Percentiles rank a stretch among this genome's conserved stretches.
Conservation (phyloP, 176 grass and related monocot species). For the Avena sativa region DNA sequence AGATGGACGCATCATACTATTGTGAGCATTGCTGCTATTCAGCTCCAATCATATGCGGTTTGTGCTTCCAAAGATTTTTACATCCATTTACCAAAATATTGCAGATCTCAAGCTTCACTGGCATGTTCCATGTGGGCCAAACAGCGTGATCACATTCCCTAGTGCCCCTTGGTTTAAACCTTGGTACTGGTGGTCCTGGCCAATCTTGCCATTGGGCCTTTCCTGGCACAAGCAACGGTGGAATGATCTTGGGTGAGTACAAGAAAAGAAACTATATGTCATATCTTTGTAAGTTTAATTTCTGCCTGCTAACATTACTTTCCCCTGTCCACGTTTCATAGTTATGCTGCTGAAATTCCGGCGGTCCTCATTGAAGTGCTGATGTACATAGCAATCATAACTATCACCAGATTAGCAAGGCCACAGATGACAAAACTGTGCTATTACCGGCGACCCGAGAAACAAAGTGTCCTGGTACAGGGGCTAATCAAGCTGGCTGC, state of each 20-base stretch:
- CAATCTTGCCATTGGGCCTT: conserved; percentile 87
- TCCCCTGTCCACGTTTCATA: conserved; percentile 40
- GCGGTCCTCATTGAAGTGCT: conserved; percentile 72
- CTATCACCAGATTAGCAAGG: conserved; percentile 65
- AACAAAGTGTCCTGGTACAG: conserved; percentile 63
- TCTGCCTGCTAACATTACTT: conserved; percentile 23
- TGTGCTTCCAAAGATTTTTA: conserved; percentile 27
- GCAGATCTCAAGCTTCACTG: conserved; percentile 92
- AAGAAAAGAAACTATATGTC: not conserved
- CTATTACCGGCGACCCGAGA: conserved; percentile 77
- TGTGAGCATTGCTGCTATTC: conserved; percentile 55
- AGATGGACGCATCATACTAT: conserved; percentile 99
- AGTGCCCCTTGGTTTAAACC: conserved; percentile 97
- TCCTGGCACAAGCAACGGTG: conserved; percentile 95
- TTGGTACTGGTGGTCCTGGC: conserved; percentile 99
- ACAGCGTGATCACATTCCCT: conserved; percentile 96
- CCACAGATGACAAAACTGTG: conserved; percentile 79
- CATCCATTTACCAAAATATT: conserved; percentile 12
- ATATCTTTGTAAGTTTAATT: conserved; percentile 36
- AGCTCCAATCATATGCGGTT: not conserved
- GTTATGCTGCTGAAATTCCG: conserved; percentile 84
- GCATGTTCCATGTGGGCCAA: conserved; percentile 93
- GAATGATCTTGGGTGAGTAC: conserved; percentile 81
- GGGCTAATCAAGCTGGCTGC: conserved; percentile 66
- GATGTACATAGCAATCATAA: conserved; percentile 69